phyloP scores from a whole-genome alignment of 1,284 basidiomycete genomes.

The Heterobasidion irregulare region DNA sequence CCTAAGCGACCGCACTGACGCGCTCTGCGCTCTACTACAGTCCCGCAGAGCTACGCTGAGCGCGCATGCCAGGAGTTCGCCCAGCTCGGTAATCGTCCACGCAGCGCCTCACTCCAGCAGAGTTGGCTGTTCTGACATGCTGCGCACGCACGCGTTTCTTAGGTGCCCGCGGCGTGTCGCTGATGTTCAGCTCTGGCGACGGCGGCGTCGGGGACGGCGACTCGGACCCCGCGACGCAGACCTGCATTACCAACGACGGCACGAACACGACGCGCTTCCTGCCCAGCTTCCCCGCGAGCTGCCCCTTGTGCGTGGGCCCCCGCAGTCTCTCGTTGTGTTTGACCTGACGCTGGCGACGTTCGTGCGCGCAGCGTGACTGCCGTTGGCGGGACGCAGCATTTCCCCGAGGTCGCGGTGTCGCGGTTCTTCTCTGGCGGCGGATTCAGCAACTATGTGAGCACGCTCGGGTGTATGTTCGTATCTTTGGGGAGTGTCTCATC shows the following conservation, averaged over 20 bases:
- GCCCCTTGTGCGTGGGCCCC: slow-evolving; percentile 32
- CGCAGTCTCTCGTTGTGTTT: background rate
- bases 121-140: background rate
- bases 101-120: background rate
- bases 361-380: slow-evolving; percentile 36
- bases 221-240: slow-evolving; percentile 35
- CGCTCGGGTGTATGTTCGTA: background rate
- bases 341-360: slow-evolving; percentile 8
- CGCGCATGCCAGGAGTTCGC: slow-evolving; percentile 61
- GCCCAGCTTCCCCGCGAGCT: slow-evolving; percentile 51
- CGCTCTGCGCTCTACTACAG: slow-evolving; percentile 20
- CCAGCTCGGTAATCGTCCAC: slow-evolving; percentile 35
- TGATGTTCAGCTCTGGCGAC: slow-evolving; percentile 62
- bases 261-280: slow-evolving; percentile 45
- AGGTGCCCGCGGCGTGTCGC: slow-evolving; percentile 56
- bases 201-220: slow-evolving; percentile 58
- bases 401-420: slow-evolving; percentile 46
- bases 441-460: slow-evolving; percentile 47
- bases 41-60: slow-evolving; percentile 51
- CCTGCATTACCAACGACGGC: slow-evolving; percentile 55
- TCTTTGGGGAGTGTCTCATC: background rate
- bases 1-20: background rate
- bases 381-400: slow-evolving; percentile 49
- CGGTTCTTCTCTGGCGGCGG: slow-evolving; percentile 57
- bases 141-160: background rate